Conservation (phyloP, 2,329 filamentous ascomycete genomes). For the Atkinsonella hypoxylon region DNA sequence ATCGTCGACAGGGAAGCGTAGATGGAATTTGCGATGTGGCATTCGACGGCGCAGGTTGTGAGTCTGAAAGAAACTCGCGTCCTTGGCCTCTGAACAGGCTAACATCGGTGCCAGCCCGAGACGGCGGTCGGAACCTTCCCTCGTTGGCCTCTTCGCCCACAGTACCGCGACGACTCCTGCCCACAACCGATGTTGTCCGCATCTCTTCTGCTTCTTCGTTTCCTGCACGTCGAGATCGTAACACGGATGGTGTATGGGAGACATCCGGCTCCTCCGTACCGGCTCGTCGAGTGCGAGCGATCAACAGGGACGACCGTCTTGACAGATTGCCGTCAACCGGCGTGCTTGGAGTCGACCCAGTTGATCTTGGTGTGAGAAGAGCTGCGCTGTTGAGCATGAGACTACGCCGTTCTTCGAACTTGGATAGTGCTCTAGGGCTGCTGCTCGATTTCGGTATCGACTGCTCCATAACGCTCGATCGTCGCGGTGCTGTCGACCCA, state of each 20-base stretch:
- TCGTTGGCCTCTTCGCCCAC: conserved; percentile 38
- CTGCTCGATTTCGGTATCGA: conserved; percentile 24
- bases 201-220: conserved; percentile 38
- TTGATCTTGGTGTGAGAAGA: conserved; percentile 32
- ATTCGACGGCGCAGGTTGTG: conserved; percentile 22
- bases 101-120: conserved; percentile 46
- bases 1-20: conserved; percentile 39
- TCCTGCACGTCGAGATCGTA: conserved; percentile 32
- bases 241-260: conserved; percentile 35
- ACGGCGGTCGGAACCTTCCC: conserved; percentile 40
- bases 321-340: conserved; percentile 24
- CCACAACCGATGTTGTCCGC: conserved; percentile 29
- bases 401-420: conserved; percentile 40
- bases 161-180: conserved; percentile 34
- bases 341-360: conserved; percentile 26
- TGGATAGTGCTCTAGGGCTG: conserved; percentile 37
- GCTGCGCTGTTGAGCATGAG: conserved; percentile 33
- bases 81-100: conserved; percentile 23
- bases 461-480: conserved; percentile 31
- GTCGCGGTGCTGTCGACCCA: conserved; percentile 25
- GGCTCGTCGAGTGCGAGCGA: conserved; percentile 32
- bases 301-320: conserved; percentile 43
- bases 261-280: conserved; percentile 40
- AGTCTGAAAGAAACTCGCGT: conserved; percentile 19
- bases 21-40: conserved; percentile 27